Conservation (phyloP, 805 yeast genomes). For the Kodamaea jinghongensis region DNA sequence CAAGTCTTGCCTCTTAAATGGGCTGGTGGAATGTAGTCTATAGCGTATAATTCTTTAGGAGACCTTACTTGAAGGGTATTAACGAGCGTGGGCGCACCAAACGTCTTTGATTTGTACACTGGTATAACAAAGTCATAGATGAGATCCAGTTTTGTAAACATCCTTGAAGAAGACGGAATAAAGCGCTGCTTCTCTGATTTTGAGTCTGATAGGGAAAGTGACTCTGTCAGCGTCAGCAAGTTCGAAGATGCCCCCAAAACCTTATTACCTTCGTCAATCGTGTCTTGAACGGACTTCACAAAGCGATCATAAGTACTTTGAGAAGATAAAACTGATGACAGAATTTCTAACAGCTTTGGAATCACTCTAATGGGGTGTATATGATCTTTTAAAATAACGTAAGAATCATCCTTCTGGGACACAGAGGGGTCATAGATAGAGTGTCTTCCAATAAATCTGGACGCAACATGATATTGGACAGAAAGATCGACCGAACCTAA, state of each 20-base stretch:
- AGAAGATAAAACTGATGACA: not conserved
- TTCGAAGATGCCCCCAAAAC: no score
- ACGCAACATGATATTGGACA: constrained; percentile 31
- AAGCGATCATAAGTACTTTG: not conserved
- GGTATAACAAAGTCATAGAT: constrained; percentile 5
- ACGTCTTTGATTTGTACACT: constrained; percentile 1
- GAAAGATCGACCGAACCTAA: constrained; percentile 26
- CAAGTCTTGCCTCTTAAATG: constrained; percentile 1
- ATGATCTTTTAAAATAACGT: constrained; percentile 35
- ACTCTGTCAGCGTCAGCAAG: no score
- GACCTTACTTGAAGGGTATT: constrained; percentile 9
- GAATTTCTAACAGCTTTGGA: not conserved
- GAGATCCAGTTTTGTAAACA: not conserved
- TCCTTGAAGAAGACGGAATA: no score
- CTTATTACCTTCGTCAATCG: constrained; percentile 1
- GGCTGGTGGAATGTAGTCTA: constrained; percentile 24
- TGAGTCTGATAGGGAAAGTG: no score
- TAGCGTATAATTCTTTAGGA: constrained; percentile 7
- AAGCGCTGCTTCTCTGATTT: no score
- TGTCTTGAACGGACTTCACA: not conserved
- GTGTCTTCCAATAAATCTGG: constrained; percentile 39
- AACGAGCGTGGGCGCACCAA: constrained; percentile 2
- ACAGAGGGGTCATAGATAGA: constrained; percentile 29
- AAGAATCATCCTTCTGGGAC: constrained; percentile 33
- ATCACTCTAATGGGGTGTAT: constrained; percentile 23